A percentile compares a stretch with the other conserved stretches of the same genome.
phyloP scores from a whole-genome alignment of 805 yeast genomes.

The Candida endomychidarum region DNA sequence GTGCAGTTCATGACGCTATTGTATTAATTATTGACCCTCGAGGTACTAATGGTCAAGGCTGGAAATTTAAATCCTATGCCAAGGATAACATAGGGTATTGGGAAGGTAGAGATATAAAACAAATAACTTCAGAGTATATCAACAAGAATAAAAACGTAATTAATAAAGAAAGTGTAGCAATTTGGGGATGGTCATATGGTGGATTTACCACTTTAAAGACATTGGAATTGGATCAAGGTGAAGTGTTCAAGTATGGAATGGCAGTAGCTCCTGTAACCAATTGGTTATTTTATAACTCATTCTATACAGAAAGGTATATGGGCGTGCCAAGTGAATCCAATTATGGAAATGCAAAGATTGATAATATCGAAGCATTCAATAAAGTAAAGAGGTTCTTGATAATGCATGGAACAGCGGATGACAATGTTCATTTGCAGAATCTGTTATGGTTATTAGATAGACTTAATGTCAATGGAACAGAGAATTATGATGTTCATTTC shows the following conservation, averaged over 20 bases:
- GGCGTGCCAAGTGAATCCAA: constrained; percentile 50
- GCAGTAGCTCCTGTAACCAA: constrained; percentile 86
- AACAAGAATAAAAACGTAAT: constrained; percentile 42
- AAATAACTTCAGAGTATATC: constrained; percentile 52
- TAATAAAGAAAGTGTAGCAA: constrained; percentile 57
- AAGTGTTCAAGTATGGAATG: constrained; percentile 68
- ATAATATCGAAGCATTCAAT: constrained; percentile 46
- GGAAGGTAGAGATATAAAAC: constrained; percentile 71
- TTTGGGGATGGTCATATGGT: constrained; percentile 92
- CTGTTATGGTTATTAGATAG: constrained; percentile 61
- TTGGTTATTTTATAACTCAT: constrained; percentile 73
- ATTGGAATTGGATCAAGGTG: constrained; percentile 63
- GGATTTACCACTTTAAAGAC: constrained; percentile 77
- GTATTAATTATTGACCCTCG: constrained; percentile 74
- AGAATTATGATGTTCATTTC: constrained; percentile 76
- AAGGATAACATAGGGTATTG: constrained; percentile 61
- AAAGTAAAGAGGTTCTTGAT: constrained; percentile 56
- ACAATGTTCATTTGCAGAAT: constrained; percentile 78
- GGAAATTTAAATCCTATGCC: constrained; percentile 62
- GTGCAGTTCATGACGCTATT: constrained; percentile 57
- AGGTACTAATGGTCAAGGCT: constrained; percentile 79
- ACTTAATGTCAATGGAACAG: constrained; percentile 69
- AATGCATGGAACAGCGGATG: constrained; percentile 86
- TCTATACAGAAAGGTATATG: constrained; percentile 80
- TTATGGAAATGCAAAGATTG: constrained; percentile 45